Evolutionary conservation across 805 yeast genomes (phyloP).

Genomic region (Sugiyamaella valdiviana): DNA sequence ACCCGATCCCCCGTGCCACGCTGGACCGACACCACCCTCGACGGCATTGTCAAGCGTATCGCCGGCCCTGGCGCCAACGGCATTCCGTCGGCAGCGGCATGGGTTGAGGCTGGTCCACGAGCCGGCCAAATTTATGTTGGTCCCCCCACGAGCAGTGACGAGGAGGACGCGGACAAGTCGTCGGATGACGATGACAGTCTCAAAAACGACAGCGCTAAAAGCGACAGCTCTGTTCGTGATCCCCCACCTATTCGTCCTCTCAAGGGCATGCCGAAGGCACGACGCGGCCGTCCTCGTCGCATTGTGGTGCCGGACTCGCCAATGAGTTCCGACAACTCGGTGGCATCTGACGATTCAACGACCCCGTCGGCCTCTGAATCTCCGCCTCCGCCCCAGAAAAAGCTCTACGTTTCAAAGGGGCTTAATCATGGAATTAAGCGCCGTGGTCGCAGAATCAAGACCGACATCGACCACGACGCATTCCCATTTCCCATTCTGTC

Average conservation of each 20-base stretch:
- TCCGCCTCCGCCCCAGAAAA: background rate
- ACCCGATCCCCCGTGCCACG: background rate
- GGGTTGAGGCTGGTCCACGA: background rate
- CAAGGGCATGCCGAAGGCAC: background rate
- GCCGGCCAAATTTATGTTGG: background rate
- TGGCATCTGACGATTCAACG: background rate
- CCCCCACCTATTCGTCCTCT: background rate
- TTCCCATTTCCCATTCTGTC: conserved; percentile 15
- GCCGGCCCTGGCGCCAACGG: background rate
- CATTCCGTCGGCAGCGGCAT: background rate
- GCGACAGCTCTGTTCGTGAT: background rate
- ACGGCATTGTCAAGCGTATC: background rate
- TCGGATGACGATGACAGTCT: conserved; percentile 3
- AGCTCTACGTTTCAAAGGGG: conserved; percentile 8
- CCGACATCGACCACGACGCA: background rate
- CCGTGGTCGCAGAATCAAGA: conserved; percentile 1
- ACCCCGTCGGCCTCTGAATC: background rate
- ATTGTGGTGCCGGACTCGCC: background rate
- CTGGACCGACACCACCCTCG: background rate
- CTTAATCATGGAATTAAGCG: conserved; percentile 5
- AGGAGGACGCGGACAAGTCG: background rate
- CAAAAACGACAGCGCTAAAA: background rate
- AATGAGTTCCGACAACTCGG: too few relatives aligned
- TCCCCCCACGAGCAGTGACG: background rate
- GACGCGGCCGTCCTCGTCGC: background rate